Base-by-base conservation (phyloP, 768 basidiomycete genomes). In the Russula abietina region DNA sequence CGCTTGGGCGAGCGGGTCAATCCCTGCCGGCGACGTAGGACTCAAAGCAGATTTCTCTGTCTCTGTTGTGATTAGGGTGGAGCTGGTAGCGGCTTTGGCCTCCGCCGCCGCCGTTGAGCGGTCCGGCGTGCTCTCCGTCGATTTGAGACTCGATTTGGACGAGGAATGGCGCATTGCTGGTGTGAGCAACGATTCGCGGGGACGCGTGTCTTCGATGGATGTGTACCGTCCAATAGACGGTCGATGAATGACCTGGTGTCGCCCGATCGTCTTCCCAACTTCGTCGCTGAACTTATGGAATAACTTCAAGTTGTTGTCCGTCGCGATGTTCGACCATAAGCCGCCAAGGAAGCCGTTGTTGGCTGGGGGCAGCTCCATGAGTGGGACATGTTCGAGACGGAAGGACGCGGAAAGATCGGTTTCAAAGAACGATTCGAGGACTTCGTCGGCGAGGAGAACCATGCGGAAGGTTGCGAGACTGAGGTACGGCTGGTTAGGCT, bases 401-500 rank as follows among this genome's bases (percentile, higher is more conserved):
- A 97, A 98, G 2, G 94, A 94, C 1, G 82, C 84, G 0, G 91
- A 85, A 65, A 99, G 78, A 73, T 98, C 97, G 0, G 88, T 84
- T 70, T 93, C 94, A 69, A 98, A 99, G 81, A 99, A 99, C 1
- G 90, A 88, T 72, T 99, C 97, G 28, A 99, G 82, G 30, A 98
- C 80, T 72, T 98, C 95, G 67, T 98, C 97, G 1, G 96, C 95
- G 10, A 99, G 81, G 5, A 99, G 90, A 45, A 98, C 96, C 97
- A 98, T 99, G 8, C 97, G 87, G 85, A 99, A 99, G 84, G 91
- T 94, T 39, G 90, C 88, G 55, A 93, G 83, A 74, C 94, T 95
- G 56, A 98, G 86, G 73, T 97, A 97, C 12, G 94, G 93, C 68
- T 90, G 85, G 71, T 95, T 95, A 24, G 87, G 81, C 16, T 83